Percentiles rank a stretch among this genome's conserved stretches.
Conservation (phyloP, 257 asterid genomes). For the Misopates orontium region DNA sequence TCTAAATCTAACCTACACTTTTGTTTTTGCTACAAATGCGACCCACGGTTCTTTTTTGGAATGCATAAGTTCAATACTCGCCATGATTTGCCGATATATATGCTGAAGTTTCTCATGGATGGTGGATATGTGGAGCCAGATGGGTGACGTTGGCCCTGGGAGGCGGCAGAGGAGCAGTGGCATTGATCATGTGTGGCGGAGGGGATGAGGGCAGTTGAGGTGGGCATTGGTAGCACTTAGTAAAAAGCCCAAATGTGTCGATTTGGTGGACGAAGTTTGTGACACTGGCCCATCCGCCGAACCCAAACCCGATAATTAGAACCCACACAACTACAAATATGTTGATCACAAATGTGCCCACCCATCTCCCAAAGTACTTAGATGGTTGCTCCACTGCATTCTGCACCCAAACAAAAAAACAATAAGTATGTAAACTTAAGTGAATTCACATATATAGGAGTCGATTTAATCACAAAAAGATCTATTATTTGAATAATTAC, state of each 20-base stretch:
- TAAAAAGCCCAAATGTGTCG: slow-evolving; percentile 90
- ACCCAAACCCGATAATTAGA: slow-evolving; percentile 82
- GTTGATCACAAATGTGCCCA: slow-evolving; percentile 70
- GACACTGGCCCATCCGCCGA: slow-evolving; percentile 97
- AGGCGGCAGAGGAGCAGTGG: slow-evolving; percentile 45
- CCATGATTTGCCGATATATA: too few species aligned
- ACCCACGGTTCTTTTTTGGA: too few species aligned
- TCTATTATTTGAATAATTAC: too few species aligned
- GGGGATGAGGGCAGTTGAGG: too few species aligned
- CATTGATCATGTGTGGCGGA: slow-evolving; percentile 40
- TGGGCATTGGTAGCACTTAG: slow-evolving; percentile 91
- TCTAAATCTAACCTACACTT: too few species aligned
- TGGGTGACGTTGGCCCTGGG: slow-evolving; percentile 13
- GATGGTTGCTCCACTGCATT: slow-evolving; percentile 95
- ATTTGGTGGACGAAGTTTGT: slow-evolving; percentile 79
- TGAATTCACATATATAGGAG: too few species aligned
- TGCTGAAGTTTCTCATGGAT: slow-evolving; percentile 15
- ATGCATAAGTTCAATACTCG: too few species aligned
- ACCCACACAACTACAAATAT: slow-evolving; percentile 86
- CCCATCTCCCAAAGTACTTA: slow-evolving; percentile 79
- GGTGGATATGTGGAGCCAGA: slow-evolving; percentile 25
- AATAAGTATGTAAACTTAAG: too few species aligned
- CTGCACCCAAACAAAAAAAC: slow-evolving; percentile 37
- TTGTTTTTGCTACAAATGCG: too few species aligned
- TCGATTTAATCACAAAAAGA: too few species aligned